Percentiles rank a stretch among this genome's conserved stretches.
These are phyloP conservation scores for Cucumis hystrix DNA, from an alignment of 306 rosid species.

Conservation along the genomic window DNA sequence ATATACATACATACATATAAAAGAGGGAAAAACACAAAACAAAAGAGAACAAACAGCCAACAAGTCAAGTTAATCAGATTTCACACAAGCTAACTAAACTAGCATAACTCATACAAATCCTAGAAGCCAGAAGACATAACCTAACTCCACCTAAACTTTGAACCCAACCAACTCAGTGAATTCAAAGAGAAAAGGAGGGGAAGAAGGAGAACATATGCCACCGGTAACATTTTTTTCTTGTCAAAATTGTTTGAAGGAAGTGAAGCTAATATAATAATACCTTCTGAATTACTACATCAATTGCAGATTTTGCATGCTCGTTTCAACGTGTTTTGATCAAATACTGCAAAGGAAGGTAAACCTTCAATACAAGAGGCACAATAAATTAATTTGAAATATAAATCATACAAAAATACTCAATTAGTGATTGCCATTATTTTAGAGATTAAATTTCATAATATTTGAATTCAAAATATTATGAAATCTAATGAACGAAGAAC, in stretches of 20 bases:
- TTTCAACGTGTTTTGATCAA: constrained; percentile 43
- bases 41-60: background rate
- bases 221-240: background rate
- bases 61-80: background rate
- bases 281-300: constrained; percentile 50
- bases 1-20: no score
- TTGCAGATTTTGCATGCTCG: constrained; percentile 62
- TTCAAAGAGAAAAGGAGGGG: background rate
- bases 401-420: no score
- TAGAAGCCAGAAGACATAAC: background rate
- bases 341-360: constrained; percentile 27
- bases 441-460: no score
- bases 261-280: constrained; percentile 20
- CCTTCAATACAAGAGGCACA: background rate
- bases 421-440: no score
- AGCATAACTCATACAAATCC: background rate
- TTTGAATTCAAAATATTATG: no score
- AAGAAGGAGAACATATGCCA: background rate
- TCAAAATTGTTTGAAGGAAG: background rate
- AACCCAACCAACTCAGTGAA: background rate
- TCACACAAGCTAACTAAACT: background rate
- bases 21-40: background rate
- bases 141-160: background rate
- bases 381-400: no score
- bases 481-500: no score